A percentile compares a stretch with the other conserved stretches of the same genome.
Evolutionary conservation across 2,329 filamentous ascomycete genomes (phyloP).

Genomic region (Fusarium armeniacum): DNA sequence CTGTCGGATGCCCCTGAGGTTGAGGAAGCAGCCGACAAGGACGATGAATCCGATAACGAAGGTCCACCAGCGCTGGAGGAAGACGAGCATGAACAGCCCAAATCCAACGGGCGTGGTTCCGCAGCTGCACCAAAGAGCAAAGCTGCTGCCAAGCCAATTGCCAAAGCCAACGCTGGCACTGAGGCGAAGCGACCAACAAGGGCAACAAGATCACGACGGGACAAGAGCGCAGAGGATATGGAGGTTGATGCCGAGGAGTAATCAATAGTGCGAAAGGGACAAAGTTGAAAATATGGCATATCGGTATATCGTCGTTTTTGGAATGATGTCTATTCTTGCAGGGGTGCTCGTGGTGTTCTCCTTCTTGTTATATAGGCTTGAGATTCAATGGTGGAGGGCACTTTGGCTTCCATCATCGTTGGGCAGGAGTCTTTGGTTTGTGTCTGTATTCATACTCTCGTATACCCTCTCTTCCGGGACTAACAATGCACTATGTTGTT

Average conservation of each 20-base stretch:
- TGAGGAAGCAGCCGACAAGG: slow-evolving; percentile 30
- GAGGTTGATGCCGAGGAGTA: slow-evolving; percentile 55
- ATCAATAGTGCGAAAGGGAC: neutral
- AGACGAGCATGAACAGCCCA: slow-evolving; percentile 42
- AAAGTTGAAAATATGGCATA: slow-evolving; percentile 29
- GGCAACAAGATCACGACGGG: slow-evolving; percentile 49
- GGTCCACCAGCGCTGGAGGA: slow-evolving; percentile 35
- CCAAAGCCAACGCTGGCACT: slow-evolving; percentile 48
- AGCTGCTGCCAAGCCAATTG: slow-evolving; percentile 40
- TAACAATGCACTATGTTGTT: slow-evolving; percentile 21
- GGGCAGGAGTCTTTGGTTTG: slow-evolving; percentile 46
- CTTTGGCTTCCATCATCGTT: slow-evolving; percentile 33
- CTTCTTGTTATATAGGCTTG: slow-evolving; percentile 39
- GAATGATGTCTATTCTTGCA: slow-evolving; percentile 28
- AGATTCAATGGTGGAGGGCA: slow-evolving; percentile 24
- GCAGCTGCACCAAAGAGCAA: slow-evolving; percentile 44
- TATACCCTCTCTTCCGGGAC: slow-evolving; percentile 45
- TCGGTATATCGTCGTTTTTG: slow-evolving; percentile 26
- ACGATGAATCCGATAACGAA: slow-evolving; percentile 32
- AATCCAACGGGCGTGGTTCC: slow-evolving; percentile 47
- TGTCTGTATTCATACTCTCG: slow-evolving; percentile 42
- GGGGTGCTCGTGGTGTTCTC: slow-evolving; percentile 28
- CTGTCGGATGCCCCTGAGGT: slow-evolving; percentile 44
- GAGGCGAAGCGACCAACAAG: slow-evolving; percentile 44
- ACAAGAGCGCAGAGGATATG: slow-evolving; percentile 53